A percentile compares a stretch with the other conserved stretches of the same genome.
Conservation (phyloP, 352 stramenopile genomes). For the Phytophthora sp. region DNA sequence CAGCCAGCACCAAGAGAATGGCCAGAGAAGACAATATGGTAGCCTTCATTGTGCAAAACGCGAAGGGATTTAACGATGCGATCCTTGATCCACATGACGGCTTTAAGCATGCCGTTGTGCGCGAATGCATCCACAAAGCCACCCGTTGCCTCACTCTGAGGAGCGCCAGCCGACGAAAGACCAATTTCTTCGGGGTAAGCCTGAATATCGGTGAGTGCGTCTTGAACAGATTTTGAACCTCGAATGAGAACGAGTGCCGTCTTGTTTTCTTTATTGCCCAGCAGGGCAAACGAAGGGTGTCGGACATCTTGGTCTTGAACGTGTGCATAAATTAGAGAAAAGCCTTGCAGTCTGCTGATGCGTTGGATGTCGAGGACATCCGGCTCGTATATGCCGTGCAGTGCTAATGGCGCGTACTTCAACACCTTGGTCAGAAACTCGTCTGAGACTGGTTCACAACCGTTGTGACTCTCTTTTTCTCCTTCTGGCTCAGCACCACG, state of each 20-base stretch:
- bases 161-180: slow-evolving; percentile 40
- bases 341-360: slow-evolving; percentile 80
- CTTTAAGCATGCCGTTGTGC: slow-evolving; percentile 88
- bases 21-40: slow-evolving; percentile 81
- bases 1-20: slow-evolving; percentile 85
- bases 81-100: slow-evolving; percentile 89
- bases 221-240: slow-evolving; percentile 88
- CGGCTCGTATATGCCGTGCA: slow-evolving; percentile 87
- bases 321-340: slow-evolving; percentile 81
- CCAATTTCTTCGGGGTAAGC: slow-evolving; percentile 81
- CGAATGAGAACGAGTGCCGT: slow-evolving; percentile 80
- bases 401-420: slow-evolving; percentile 74
- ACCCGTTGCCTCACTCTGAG: slow-evolving; percentile 52
- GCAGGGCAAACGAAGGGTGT: slow-evolving; percentile 79
- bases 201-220: slow-evolving; percentile 86
- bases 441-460: slow-evolving; percentile 67
- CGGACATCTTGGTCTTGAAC: slow-evolving; percentile 84
- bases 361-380: slow-evolving; percentile 87
- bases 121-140: slow-evolving; percentile 88
- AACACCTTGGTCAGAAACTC: slow-evolving; percentile 75
- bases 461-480: slow-evolving; percentile 64
- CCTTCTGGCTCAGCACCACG: slow-evolving; percentile 71
- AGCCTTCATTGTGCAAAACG: slow-evolving; percentile 76
- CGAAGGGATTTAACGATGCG: slow-evolving; percentile 79
- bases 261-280: slow-evolving; percentile 84